A percentile compares a stretch with the other conserved stretches of the same genome.
Evolutionary conservation across 768 basidiomycete species (phyloP).

Genomic region (Macrolepiota dolichaula): DNA sequence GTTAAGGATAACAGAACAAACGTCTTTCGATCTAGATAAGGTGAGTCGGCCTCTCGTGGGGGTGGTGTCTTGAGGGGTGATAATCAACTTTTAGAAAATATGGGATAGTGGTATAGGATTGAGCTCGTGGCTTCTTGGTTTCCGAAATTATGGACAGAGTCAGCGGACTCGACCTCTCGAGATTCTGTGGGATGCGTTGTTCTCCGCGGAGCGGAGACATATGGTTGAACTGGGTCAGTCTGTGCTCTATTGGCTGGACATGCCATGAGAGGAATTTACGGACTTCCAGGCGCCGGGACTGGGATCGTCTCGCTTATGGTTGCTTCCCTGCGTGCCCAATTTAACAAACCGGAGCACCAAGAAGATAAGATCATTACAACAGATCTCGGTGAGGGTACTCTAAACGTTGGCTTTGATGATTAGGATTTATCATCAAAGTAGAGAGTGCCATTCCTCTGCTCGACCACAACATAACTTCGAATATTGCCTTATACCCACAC

Average conservation of each 20-base stretch:
- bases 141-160: conserved; percentile 15
- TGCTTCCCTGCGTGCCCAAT: conserved; percentile 47
- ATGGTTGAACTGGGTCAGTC: conserved; percentile 70
- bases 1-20: conserved; percentile 72
- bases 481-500: conserved; percentile 30
- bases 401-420: not conserved
- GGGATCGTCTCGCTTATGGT: conserved; percentile 76
- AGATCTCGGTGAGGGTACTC: conserved; percentile 64
- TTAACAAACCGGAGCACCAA: conserved; percentile 11
- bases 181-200: conserved; percentile 32
- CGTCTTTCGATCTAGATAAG: conserved; percentile 92
- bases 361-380: conserved; percentile 41
- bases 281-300: conserved; percentile 69
- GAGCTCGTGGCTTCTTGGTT: conserved; percentile 68
- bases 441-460: conserved; percentile 76
- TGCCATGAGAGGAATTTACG: not conserved
- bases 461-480: conserved; percentile 60
- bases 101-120: conserved; percentile 94
- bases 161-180: conserved; percentile 4
- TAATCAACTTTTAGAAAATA: conserved; percentile 70
- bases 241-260: not conserved
- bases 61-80: conserved; percentile 19
- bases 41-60: conserved; percentile 34
- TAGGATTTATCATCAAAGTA: not conserved
- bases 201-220: conserved; percentile 33